Base-by-base conservation (phyloP, 1,284 basidiomycete species). In the Tylopilus sp. region DNA sequence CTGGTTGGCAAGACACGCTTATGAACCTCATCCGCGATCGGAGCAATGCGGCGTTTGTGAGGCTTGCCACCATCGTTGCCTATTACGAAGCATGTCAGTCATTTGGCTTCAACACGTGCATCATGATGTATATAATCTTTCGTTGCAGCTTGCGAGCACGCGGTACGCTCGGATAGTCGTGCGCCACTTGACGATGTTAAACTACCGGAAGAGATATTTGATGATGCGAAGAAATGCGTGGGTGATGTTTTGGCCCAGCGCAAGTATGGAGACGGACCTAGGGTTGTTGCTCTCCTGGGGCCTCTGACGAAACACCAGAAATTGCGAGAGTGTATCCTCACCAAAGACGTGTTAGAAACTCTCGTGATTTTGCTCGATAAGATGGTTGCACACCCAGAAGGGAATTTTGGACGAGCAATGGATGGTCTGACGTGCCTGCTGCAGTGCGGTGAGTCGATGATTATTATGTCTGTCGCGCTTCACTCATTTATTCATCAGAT, bases 61-160 rank as follows among this genome's bases (percentile, higher is more conserved):
- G 52, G 35, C 57, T 66, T 5, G 57, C 61, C 17, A 52, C 60
- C 15, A 54, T 65, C 5, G 54, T 68, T 1, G 64, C 62, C 13
- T 70, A 64, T 43, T 64, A 58, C 13, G 66, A 68, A 33, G 57
- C 55, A 24, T 57, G 64, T 66, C 22, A 51, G 65, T 42, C 7
- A 19, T 19, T 14, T 25, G 9, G 32, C 24, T 29, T 6, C 0
- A 25, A 20, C 11, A 8, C 8, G 1, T 26, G 1, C 26, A 1
- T 24, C 9, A 2, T 15, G 2, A 19, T 31, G 13, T 17, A 5
- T 28, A 22, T 40, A 42, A 41, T 17, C 9, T 19, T 42, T 25
- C 2, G 9, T 39, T 22, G 3, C 29, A 63, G 62, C 51, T 26
- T 62, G 14, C 33, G 61, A 49, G 35, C 14, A 43, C 1, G 28